Conservation (phyloP, 352 stramenopile genomes). For the Globisporangium middletonii region DNA sequence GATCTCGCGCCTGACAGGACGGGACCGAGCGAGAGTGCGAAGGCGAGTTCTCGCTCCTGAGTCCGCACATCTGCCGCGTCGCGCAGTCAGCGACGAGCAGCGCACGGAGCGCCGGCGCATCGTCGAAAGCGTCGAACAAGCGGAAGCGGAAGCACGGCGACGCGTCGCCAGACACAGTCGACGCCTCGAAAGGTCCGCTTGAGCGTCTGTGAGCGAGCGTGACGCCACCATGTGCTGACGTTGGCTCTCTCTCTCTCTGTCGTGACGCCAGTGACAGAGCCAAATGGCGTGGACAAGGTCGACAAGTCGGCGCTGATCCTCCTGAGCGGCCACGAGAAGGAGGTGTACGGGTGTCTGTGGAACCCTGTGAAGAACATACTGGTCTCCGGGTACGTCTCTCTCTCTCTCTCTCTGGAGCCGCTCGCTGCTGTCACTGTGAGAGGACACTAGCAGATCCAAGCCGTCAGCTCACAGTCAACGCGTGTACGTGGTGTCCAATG, state of each 20-base stretch:
- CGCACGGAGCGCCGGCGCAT: conserved; percentile 28
- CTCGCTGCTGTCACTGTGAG: neutral
- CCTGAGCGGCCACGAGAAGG: conserved; percentile 80
- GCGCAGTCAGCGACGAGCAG: conserved; percentile 72
- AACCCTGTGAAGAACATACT: conserved; percentile 94
- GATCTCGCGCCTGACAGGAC: conserved; percentile 38
- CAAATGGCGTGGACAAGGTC: conserved; percentile 60
- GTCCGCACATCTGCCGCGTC: conserved; percentile 87
- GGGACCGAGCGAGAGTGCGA: conserved; percentile 82
- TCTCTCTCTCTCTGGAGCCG: neutral
- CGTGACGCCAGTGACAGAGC: conserved; percentile 24
- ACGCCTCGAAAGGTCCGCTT: conserved; percentile 54
- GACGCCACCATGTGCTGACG: conserved; percentile 1
- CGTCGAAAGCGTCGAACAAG: conserved; percentile 66
- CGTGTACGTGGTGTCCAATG: too few relatives aligned
- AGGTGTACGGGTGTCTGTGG: conserved; percentile 96
- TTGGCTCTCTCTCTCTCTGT: neutral
- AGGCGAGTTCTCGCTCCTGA: conserved; percentile 90
- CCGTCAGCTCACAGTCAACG: too few relatives aligned
- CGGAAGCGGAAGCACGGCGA: conserved; percentile 73
- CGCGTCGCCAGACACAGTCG: conserved; percentile 52
- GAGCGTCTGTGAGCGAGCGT: neutral
- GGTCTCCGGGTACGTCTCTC: conserved; percentile 74
- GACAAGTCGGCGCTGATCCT: conserved; percentile 60
- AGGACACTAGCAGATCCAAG: neutral